Evolutionary conservation across 495 filamentous ascomycete species (phyloP), one percentile per base, ranked within the genome.

Genomic region (Polyplosphaeria fusca): DNA sequence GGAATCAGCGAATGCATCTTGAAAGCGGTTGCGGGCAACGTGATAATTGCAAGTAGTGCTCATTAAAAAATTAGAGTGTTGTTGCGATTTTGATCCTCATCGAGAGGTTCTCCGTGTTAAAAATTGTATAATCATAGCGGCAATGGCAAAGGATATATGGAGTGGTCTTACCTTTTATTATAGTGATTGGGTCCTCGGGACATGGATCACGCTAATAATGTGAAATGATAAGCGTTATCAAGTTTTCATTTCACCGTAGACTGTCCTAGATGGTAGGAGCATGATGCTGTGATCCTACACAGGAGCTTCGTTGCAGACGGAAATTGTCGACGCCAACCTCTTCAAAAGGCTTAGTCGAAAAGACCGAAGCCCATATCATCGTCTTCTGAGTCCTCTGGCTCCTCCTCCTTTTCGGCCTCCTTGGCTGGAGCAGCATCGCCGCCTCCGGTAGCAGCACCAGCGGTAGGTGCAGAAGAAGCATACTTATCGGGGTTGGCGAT

Each of bases 401-500:
- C 67, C 56, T 67, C 72, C 39, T 74, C 72, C 62, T 77, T 58
- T 7, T 46, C 70, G 56, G 79, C 79, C 43, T 77, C 76, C 23
- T 75, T 72, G 27, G 76, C 79, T 37, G 72, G 79, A 30, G 75
- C 77, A 54, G 70, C 71, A 40, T 73, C 68, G 45, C 52, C 66
- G 23, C 61, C 70, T 32, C 75, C 69, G 19, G 60, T 69, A 35
- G 75, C 69, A 35, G 69, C 66, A 27, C 82, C 88, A 38, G 32
- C 28, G 27, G 57, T 25, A 26, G 90, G 89, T 62, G 84, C 91
- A 70, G 90, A 75, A 49, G 86, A 67, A 61, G 88, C 91, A 71
- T 95, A 97, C 37, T 89, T 89, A 49, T 96, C 93, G 58, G 93
- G 93, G 82, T 98, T 97, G 76, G 89, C 89, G 70, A 97, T 96